phyloP scores from a whole-genome alignment of 441 rosid genomes.

The Populus trichocarpa region DNA sequence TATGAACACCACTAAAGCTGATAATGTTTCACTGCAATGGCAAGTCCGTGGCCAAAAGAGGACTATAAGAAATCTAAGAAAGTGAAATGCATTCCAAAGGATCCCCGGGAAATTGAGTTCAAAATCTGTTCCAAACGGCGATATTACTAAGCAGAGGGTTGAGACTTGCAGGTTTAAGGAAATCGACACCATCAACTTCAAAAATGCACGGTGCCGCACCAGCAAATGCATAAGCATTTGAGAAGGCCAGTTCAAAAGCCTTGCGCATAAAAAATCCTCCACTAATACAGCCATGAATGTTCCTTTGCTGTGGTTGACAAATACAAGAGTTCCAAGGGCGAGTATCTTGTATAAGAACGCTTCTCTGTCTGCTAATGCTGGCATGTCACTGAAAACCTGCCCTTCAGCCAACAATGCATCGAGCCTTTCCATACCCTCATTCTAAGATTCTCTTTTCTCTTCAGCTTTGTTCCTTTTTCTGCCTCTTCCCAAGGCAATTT shows the following conservation, averaged over 20 bases:
- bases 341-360: conserved; percentile 68
- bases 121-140: neutral
- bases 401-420: conserved; percentile 62
- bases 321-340: conserved; percentile 58
- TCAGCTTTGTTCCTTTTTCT: conserved; percentile 46
- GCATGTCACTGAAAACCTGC: conserved; percentile 70
- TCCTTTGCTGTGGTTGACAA: conserved; percentile 81
- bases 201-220: conserved; percentile 66
- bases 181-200: conserved; percentile 86
- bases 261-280: conserved; percentile 79
- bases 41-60: neutral
- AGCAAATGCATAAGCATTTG: conserved; percentile 35
- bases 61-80: neutral
- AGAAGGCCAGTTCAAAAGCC: conserved; percentile 73
- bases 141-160: neutral
- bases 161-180: conserved; percentile 65
- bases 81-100: neutral
- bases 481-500: conserved; percentile 65
- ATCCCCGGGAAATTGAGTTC: neutral
- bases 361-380: conserved; percentile 79
- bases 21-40: neutral
- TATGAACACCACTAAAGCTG: neutral
- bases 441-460: conserved; percentile 32
- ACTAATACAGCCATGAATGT: conserved; percentile 72
- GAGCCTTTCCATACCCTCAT: conserved; percentile 41